Evolutionary conservation across 192 early-diverging fungal species (phyloP), one percentile per base, ranked within the genome.

Genomic region (Podila clonocystis): DNA sequence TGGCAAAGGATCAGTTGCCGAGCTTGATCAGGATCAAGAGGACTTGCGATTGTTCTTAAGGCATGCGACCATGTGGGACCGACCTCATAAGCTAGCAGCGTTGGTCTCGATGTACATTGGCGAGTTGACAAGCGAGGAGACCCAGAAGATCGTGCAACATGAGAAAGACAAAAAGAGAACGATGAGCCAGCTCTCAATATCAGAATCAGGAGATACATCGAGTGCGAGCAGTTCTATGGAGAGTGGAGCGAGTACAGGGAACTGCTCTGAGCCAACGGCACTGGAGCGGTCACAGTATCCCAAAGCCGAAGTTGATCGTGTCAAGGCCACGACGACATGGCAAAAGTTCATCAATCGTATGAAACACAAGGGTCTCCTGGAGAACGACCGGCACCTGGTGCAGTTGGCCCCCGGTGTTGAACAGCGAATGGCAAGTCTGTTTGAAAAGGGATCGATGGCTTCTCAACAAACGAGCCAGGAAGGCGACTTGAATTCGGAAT

Each of bases 21-120:
- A 55, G 59, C 29, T 19, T 12, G 63, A 76, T 26, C 62, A 61
- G 26, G 68, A 69, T 30, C 22, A 38, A 48, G 38, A 22, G 58
- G 74, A 76, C 34, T n/a, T 76, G 30, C 50, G 58, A 15, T 33
- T 76, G 29, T 76, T 76, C 52, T 30, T 76, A 13, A 68, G 70
- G 30, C 19, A 65, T 11, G 62, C 62, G 0, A 50, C 36, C 28
- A 28, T 70, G 12, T 76, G 74, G 74, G 57, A 76, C n/a, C 36
- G 36, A 36, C 74, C 74, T 6, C 49, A 52, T 24, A 69, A 58
- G 28, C 2, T 34, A 0, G 38, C 31, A 20, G 26, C 55, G 1
- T n/a, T 73, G 30, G 15, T 45, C 30, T 29, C 61, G 19, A 36
- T 63, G 19, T 63, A 71, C 41, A 45, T 45, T 45, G 41, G 41